Evolutionary conservation across 768 basidiomycete genomes (phyloP), one percentile per base, ranked within the genome.

Genomic region (Suillus alpinus): DNA sequence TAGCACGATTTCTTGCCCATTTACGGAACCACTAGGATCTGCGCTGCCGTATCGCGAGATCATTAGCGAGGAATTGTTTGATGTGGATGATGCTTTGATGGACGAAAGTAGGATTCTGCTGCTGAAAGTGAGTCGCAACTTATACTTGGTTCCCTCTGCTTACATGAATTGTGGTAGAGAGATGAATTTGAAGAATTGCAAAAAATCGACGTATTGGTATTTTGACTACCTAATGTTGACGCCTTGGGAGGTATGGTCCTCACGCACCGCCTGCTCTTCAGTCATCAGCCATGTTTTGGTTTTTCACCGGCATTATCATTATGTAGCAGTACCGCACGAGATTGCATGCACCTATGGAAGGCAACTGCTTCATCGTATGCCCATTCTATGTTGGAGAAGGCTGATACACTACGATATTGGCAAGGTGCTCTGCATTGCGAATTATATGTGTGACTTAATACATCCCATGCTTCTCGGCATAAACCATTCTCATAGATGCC

Each of bases 1-100:
- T 36, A 63, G 63, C 41, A 73, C 75, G 16, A 71, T 73, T n/a
- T 49, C 8, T 47, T 8, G 26, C 26, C 47, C 26, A 49, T 49
- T 49, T 9, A 29, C 8, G 47, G 47, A 49, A 49, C 47, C 47
- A 8, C 47, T 49, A 18, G 47, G 47, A 29, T 29, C 26, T 49
- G 47, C 47, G 8, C 16, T 49, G 8, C 4, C 26, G 29, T 49
- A 49, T 49, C 47, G 47, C 16, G 26, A 49, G 47, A 29, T 49
- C 26, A 16, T 49, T 18, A 49, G 26, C 26, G 26, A 29, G 47
- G 47, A 29, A 16, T 29, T 49, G 47, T 49, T 49, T 49, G 14
- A 49, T 29, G 14, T 26, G 16, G 26, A 49, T 3, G 4, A 29
- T 29, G 16, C 26, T 29, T 49, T 49, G 8, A 49, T 49, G 16